Conservation (phyloP, 495 filamentous ascomycete species). For the Penicillium psychrofluorescens region DNA sequence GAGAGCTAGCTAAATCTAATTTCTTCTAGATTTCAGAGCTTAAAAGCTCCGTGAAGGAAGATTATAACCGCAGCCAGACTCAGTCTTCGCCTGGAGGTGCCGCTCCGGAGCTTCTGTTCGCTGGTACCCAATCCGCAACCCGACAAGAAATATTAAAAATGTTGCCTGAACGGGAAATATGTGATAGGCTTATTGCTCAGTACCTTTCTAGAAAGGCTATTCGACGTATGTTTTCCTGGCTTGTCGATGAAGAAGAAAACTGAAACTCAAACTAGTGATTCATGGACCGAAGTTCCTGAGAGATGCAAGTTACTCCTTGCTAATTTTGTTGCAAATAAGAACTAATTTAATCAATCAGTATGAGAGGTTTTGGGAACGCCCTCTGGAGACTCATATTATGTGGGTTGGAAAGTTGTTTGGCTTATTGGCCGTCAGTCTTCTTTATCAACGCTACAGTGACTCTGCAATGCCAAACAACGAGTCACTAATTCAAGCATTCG, state of each 20-base stretch:
- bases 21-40: slow-evolving; percentile 63
- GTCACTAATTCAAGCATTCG: slow-evolving; percentile 10
- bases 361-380: slow-evolving; percentile 21
- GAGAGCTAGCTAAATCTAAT: no score
- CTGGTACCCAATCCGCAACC: background rate
- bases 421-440: slow-evolving; percentile 15
- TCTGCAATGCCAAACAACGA: background rate
- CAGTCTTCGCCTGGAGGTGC: background rate
- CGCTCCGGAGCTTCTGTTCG: slow-evolving; percentile 3
- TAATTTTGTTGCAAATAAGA: background rate
- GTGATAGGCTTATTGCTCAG: slow-evolving; percentile 9
- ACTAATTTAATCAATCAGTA: slow-evolving; percentile 11
- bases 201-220: slow-evolving; percentile 4
- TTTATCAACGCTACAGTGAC: slow-evolving; percentile 2
- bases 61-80: slow-evolving; percentile 26
- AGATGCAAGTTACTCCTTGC: slow-evolving; percentile 1
- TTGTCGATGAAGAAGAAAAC: no score
- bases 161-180: slow-evolving; percentile 2
- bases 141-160: slow-evolving; percentile 6
- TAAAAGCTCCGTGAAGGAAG: slow-evolving; percentile 64
- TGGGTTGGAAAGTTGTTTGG: slow-evolving; percentile 26
- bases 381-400: slow-evolving; percentile 12
- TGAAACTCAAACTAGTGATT: slow-evolving; percentile 3
- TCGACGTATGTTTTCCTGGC: background rate
- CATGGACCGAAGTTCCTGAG: slow-evolving; percentile 12